Conservation (phyloP, 805 yeast species). For the Schwanniomyces pseudopolymorphus region DNA sequence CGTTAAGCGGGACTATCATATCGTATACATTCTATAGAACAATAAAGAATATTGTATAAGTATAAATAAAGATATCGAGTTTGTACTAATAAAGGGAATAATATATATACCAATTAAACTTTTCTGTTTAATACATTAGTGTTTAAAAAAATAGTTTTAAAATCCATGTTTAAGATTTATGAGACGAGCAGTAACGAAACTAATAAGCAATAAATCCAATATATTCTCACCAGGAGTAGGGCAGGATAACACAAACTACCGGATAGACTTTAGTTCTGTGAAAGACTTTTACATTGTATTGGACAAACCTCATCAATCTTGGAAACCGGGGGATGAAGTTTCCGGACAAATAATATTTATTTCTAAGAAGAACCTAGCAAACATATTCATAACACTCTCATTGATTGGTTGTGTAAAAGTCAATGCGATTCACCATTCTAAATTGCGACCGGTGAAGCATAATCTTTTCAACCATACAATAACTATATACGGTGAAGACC, state of each 20-base stretch:
- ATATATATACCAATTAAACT: neutral
- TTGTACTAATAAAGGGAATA: neutral
- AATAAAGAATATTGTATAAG: neutral
- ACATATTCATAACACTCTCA: conserved; percentile 53
- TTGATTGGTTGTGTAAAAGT: conserved; percentile 58
- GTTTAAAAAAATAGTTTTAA: neutral
- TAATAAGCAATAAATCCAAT: conserved; percentile 24
- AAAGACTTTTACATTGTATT: conserved; percentile 69
- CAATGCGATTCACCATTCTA: conserved; percentile 51
- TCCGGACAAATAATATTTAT: conserved; percentile 61
- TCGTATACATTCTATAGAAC: neutral
- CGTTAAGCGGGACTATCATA: neutral
- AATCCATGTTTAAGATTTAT: conserved; percentile 18
- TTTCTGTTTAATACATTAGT: neutral
- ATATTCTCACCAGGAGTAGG: conserved; percentile 3
- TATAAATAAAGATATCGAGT: neutral
- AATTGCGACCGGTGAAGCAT: conserved; percentile 52
- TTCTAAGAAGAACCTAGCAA: conserved; percentile 53
- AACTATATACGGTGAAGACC: conserved; percentile 51
- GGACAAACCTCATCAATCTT: conserved; percentile 72
- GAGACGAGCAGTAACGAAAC: conserved; percentile 53
- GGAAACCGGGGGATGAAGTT: conserved; percentile 79
- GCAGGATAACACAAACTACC: conserved; percentile 15
- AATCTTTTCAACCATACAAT: conserved; percentile 59
- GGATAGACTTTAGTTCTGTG: conserved; percentile 41